Conservation (phyloP, 78 protist genomes). For the Guillardia theta region DNA sequence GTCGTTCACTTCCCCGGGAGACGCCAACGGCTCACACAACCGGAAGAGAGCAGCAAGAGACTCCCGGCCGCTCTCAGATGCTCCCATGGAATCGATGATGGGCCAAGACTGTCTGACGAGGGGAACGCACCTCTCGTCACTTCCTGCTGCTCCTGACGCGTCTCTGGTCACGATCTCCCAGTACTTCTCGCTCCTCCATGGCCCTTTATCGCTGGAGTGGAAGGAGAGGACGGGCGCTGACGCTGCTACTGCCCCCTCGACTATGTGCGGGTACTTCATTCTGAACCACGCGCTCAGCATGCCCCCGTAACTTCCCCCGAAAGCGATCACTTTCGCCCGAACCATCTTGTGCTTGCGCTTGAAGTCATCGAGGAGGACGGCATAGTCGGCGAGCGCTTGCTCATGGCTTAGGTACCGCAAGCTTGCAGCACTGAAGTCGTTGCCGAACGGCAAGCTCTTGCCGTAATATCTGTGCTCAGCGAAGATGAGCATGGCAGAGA, state of each 20-base stretch:
- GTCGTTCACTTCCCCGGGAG: not conserved
- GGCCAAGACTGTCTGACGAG: not conserved
- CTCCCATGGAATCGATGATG: not conserved
- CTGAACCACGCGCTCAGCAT: constrained; percentile 20
- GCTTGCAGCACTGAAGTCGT: not conserved
- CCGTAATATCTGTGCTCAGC: constrained; percentile 53
- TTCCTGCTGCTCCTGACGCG: not conserved
- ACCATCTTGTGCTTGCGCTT: not conserved
- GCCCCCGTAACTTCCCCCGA: constrained; percentile 15
- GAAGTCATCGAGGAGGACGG: not conserved
- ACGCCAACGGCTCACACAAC: not conserved
- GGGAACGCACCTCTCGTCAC: not conserved
- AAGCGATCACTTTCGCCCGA: not conserved
- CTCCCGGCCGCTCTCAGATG: not conserved
- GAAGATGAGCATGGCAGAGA: not conserved
- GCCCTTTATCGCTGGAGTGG: no score
- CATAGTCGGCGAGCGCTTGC: constrained; percentile 20
- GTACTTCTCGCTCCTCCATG: not conserved
- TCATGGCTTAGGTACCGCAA: not conserved
- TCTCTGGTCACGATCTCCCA: not conserved
- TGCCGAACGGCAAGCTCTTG: not conserved
- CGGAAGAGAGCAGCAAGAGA: not conserved
- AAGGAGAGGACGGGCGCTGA: not conserved
- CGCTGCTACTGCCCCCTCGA: not conserved
- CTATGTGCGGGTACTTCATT: not conserved